A percentile compares a stretch with the other conserved stretches of the same genome.
phyloP scores from a whole-genome alignment of 805 yeast genomes.

The Cyberlindnera americana region DNA sequence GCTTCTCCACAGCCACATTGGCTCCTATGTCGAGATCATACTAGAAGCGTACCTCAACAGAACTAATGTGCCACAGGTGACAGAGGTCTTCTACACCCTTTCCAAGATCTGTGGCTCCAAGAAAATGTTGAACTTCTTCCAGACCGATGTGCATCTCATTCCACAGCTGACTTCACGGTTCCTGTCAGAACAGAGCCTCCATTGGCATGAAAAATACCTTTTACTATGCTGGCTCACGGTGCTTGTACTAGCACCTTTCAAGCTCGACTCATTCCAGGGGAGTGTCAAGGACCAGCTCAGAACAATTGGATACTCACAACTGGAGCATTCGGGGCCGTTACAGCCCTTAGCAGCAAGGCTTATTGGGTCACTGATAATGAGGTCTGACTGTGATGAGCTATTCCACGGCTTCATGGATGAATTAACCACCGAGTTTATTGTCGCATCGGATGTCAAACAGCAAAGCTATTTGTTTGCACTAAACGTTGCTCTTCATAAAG shows the following conservation, averaged over 20 bases:
- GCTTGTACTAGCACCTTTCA: conserved; percentile 71
- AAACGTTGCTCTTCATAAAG: conserved; percentile 24
- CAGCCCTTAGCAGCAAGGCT: conserved; percentile 30
- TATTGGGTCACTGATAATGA: conserved; percentile 29
- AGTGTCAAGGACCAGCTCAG: conserved; percentile 34
- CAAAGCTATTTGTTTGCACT: conserved; percentile 18
- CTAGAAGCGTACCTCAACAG: conserved; percentile 27
- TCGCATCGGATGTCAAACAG: conserved; percentile 2
- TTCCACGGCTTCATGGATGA: conserved; percentile 13
- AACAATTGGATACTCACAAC: conserved; percentile 11
- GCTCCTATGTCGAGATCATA: conserved; percentile 4
- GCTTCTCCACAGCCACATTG: conserved; percentile 42
- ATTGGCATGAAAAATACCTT: conserved; percentile 48
- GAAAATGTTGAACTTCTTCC: conserved; percentile 52
- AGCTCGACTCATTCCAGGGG: conserved; percentile 39
- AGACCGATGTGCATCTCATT: conserved; percentile 54
- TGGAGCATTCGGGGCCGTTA: conserved; percentile 38
- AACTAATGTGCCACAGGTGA: neutral
- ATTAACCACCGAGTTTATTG: conserved; percentile 17
- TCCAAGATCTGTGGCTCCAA: conserved; percentile 67
- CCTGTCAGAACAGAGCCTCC: conserved; percentile 4
- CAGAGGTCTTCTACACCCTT: conserved; percentile 50
- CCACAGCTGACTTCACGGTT: conserved; percentile 33
- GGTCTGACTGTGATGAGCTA: conserved; percentile 22
- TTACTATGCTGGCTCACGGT: conserved; percentile 70